These are phyloP conservation scores for Acanthamoeba divionensis DNA, from an alignment of 208 protist genomes.

Conservation along the genomic window DNA sequence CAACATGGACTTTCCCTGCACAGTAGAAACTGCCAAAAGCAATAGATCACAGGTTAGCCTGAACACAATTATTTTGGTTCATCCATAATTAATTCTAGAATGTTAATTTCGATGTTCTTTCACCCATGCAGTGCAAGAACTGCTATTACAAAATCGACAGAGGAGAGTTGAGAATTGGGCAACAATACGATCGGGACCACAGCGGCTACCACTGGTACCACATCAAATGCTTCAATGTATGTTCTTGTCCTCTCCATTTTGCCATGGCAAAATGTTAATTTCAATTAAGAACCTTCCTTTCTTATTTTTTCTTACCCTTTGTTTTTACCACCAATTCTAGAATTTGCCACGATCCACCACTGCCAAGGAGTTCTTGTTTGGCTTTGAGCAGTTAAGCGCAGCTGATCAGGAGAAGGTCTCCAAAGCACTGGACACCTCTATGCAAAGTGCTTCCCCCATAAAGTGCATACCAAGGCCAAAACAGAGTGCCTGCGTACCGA, in stretches of 20 bases:
- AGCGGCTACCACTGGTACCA: constrained; percentile 46
- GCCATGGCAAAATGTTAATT: neutral
- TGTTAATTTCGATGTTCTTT: too few species aligned
- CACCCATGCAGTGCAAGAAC: too few species aligned
- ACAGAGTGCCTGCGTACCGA: too few species aligned
- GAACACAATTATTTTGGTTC: too few species aligned
- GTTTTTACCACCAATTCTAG: neutral
- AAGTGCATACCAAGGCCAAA: too few species aligned
- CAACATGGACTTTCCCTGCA: too few species aligned
- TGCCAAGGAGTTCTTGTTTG: constrained; percentile 2
- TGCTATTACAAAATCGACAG: too few species aligned
- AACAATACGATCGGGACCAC: constrained; percentile 50
- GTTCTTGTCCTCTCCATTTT: neutral
- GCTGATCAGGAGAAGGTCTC: neutral
- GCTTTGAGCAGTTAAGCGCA: neutral
- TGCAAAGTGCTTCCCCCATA: too few species aligned
- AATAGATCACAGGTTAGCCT: too few species aligned
- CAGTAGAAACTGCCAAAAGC: too few species aligned
- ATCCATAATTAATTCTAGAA: too few species aligned
- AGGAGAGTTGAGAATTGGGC: too few species aligned
- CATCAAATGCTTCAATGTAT: neutral
- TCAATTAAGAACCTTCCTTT: neutral
- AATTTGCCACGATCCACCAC: neutral
- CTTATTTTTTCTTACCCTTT: neutral
- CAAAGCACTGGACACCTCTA: neutral